Percentiles rank a stretch among this genome's conserved stretches.
These are phyloP conservation scores for Apiotrichum gamsii DNA, from an alignment of 1,284 basidiomycete genomes.

Conservation along the genomic window DNA sequence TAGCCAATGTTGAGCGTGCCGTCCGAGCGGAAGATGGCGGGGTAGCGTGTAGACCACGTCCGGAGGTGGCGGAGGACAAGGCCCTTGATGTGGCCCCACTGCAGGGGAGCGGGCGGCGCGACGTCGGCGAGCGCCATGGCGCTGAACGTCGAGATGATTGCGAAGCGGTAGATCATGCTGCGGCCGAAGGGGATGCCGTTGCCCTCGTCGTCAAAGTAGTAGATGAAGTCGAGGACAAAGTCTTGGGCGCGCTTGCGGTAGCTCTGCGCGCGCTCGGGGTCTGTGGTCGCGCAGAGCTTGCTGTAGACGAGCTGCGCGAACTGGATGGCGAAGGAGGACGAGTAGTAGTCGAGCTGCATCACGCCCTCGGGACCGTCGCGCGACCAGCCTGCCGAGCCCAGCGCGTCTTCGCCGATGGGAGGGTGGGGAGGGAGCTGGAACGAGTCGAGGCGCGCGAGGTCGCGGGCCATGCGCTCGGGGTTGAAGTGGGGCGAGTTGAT, in stretches of 20 bases:
- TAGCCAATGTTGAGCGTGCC: conserved; percentile 69
- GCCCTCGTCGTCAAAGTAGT: conserved; percentile 67
- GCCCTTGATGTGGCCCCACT: conserved; percentile 67
- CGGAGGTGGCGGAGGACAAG: conserved; percentile 65
- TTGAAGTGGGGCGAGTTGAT: conserved; percentile 59
- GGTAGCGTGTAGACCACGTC: conserved; percentile 61
- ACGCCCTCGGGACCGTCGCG: conserved; percentile 69
- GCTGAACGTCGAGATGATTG: conserved; percentile 70
- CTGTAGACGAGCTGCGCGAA: conserved; percentile 66
- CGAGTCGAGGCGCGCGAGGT: conserved; percentile 69
- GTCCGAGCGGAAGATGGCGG: conserved; percentile 52
- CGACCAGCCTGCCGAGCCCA: conserved; percentile 56
- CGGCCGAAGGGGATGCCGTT: conserved; percentile 69
- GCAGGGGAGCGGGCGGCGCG: conserved; percentile 59
- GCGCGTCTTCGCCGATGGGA: conserved; percentile 44
- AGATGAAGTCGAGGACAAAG: conserved; percentile 64
- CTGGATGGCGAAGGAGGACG: conserved; percentile 71
- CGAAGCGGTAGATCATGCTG: conserved; percentile 69
- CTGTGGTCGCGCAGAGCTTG: conserved; percentile 53
- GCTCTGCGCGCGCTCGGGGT: conserved; percentile 59
- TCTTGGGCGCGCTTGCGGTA: conserved; percentile 59
- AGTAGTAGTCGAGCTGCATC: conserved; percentile 72
- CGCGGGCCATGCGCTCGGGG: conserved; percentile 59
- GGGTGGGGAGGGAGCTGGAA: conserved; percentile 57
- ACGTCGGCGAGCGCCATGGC: conserved; percentile 65